Evolutionary conservation across 1,284 basidiomycete genomes (phyloP), one percentile per base, ranked within the genome.

Genomic region (Apiotrichum domesticum): DNA sequence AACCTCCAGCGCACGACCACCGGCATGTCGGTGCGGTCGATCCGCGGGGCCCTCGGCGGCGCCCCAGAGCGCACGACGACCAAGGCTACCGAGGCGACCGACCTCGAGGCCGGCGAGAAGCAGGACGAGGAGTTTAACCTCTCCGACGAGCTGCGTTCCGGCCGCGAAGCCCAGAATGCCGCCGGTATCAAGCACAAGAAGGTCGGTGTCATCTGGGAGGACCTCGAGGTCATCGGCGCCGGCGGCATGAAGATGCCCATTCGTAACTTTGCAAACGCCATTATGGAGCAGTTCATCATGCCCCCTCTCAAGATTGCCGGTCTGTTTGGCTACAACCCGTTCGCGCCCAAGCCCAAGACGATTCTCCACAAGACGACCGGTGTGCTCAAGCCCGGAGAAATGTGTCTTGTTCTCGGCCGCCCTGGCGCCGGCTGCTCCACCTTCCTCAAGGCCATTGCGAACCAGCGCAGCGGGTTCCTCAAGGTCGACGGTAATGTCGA

Each of bases 171-270:
- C 6, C 79, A 82, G 56, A 84, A 89, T 59, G 73, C 79, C 34
- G 85, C 86, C 6, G 88, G 88, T 4, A 87, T 92, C 66, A 84
- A 84, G 66, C 85, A 86, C 73, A 94, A 94, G 78, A 84, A 85
- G 62, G 87, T 91, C 40, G 88, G 88, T 40, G 87, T 75, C 10
- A 56, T 70, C 21, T 75, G 73, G 73, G 72, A 75, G 44, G 70
- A 75, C 53, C 62, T 73, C 41, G 80, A 85, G 56, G 90, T 92
- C 47, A 79, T 85, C 15, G 88, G 86, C 34, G 71, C 81, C 1
- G 88, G 87, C 33, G 85, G 85, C 44, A 73, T 79, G 64, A 74
- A 87, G 83, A 80, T 87, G 59, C 85, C 85, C 66, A 83, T 87
- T 44, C 78, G 80, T 58, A 68, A 69, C 34, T 80, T 80, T 61